Conservation (phyloP, 768 basidiomycete genomes). For the Ephemerocybe angulata region DNA sequence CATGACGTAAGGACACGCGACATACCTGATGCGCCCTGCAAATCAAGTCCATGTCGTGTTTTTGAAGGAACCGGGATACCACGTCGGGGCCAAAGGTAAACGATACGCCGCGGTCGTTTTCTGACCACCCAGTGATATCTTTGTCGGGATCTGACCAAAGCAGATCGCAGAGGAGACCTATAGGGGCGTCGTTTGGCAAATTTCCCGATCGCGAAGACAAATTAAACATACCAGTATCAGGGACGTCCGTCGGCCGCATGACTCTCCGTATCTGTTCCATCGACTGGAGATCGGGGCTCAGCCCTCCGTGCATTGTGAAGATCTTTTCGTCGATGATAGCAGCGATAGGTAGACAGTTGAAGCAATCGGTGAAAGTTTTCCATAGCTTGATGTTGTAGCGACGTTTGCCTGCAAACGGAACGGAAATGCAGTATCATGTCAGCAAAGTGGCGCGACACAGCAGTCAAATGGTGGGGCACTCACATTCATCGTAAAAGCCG, state of each 20-base stretch:
- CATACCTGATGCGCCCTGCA: slow-evolving; percentile 96
- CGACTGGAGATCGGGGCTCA: slow-evolving; percentile 95
- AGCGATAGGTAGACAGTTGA: slow-evolving; percentile 98
- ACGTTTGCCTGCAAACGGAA: slow-evolving; percentile 78
- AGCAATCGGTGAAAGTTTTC: slow-evolving; percentile 99
- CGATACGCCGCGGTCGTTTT: slow-evolving; percentile 97
- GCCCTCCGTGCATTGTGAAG: slow-evolving; percentile 98
- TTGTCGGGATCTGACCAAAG: slow-evolving; percentile 99
- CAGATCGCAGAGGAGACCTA: slow-evolving; percentile 91
- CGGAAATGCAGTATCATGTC: slow-evolving; percentile 1
- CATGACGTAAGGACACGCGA: slow-evolving; percentile 12
- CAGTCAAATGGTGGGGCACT: no score
- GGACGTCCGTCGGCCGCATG: slow-evolving; percentile 98
- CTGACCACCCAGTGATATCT: slow-evolving; percentile 98
- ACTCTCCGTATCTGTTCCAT: slow-evolving; percentile 99
- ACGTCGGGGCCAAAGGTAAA: slow-evolving; percentile 99
- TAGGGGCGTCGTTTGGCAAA: slow-evolving; percentile 3
- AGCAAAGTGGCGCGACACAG: slow-evolving; percentile 6
- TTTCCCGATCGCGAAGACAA: slow-evolving; percentile 5
- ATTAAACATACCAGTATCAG: slow-evolving; percentile 78
- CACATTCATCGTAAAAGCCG: slow-evolving; percentile 99
- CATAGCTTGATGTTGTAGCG: slow-evolving; percentile 99
- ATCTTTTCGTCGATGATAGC: slow-evolving; percentile 99
- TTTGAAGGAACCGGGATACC: slow-evolving; percentile 96
- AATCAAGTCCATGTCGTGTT: slow-evolving; percentile 99